Evolutionary conservation across 495 filamentous ascomycete genomes (phyloP).

Genomic region (Polyplosphaeria fusca): DNA sequence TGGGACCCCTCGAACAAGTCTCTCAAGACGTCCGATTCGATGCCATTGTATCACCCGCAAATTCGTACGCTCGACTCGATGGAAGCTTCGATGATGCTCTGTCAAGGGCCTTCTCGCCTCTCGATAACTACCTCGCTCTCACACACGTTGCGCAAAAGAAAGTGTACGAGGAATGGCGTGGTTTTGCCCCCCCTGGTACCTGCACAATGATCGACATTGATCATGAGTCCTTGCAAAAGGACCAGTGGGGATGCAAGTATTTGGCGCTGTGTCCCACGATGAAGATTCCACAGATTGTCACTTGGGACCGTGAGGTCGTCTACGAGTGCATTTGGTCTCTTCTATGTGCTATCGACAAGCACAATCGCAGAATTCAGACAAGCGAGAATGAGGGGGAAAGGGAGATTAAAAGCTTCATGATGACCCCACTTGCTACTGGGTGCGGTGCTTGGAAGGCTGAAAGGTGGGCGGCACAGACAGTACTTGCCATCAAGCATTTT

Average conservation of each 20-base stretch:
- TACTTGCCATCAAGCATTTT: constrained; percentile 49
- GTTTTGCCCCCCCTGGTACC: constrained; percentile 49
- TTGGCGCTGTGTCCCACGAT: constrained; percentile 54
- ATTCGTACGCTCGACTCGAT: constrained; percentile 52
- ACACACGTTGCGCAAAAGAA: constrained; percentile 34
- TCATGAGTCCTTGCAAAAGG: constrained; percentile 28
- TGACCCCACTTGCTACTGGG: constrained; percentile 51
- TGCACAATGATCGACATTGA: constrained; percentile 49
- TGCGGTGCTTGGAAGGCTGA: constrained; percentile 45
- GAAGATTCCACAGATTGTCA: constrained; percentile 42
- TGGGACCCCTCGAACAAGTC: constrained; percentile 41
- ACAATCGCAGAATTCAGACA: constrained; percentile 38
- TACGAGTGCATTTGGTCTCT: constrained; percentile 55
- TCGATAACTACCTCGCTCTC: constrained; percentile 47
- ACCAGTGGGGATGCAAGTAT: constrained; percentile 44
- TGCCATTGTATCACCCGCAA: constrained; percentile 52
- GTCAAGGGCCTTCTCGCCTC: constrained; percentile 47
- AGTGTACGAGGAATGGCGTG: constrained; percentile 49
- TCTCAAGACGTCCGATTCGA: constrained; percentile 40
- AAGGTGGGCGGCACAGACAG: constrained; percentile 50
- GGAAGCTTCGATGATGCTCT: constrained; percentile 56
- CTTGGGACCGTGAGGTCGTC: constrained; percentile 54
- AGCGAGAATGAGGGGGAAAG: constrained; percentile 3
- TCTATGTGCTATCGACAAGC: constrained; percentile 46
- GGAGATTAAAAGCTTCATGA: constrained; percentile 46